Evolutionary conservation across 495 filamentous ascomycete genomes (phyloP).

Genomic region (Echria macrotheca): DNA sequence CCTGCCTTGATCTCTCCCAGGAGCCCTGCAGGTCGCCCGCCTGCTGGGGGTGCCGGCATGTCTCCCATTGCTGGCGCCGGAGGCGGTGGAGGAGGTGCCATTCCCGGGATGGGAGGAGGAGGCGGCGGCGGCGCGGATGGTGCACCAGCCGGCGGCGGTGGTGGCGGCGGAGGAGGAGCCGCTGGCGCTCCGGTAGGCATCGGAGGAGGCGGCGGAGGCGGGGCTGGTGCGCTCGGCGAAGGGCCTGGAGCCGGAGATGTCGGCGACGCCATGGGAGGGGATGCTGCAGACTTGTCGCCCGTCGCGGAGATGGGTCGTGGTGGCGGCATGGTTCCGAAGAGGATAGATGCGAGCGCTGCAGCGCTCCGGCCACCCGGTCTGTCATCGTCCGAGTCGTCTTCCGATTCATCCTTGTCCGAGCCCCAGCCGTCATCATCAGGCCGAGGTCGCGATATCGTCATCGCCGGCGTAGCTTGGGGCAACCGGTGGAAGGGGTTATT

Average conservation of each 20-base stretch:
- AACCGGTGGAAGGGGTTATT: slow-evolving; percentile 97
- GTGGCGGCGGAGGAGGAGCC: slow-evolving; percentile 36
- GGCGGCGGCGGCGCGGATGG: slow-evolving; percentile 41
- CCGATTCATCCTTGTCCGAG: slow-evolving; percentile 71
- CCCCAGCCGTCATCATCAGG: slow-evolving; percentile 80
- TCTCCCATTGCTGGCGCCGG: slow-evolving; percentile 42
- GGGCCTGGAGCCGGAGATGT: slow-evolving; percentile 33
- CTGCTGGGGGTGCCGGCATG: slow-evolving; percentile 31
- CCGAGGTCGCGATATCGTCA: slow-evolving; percentile 35
- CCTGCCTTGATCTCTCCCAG: slow-evolving; percentile 77
- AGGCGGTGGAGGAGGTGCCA: slow-evolving; percentile 52
- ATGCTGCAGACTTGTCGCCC: slow-evolving; percentile 58
- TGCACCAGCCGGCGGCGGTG: slow-evolving; percentile 36
- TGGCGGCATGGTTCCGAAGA: slow-evolving; percentile 96
- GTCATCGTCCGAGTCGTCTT: slow-evolving; percentile 62
- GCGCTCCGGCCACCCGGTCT: slow-evolving; percentile 73
- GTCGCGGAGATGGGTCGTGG: slow-evolving; percentile 81
- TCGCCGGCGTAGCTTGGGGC: slow-evolving; percentile 44
- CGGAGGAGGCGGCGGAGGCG: slow-evolving; percentile 31
- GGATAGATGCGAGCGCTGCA: slow-evolving; percentile 83
- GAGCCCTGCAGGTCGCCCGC: slow-evolving; percentile 54
- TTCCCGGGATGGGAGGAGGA: slow-evolving; percentile 46
- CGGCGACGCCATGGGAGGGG: slow-evolving; percentile 35
- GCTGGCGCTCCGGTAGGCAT: slow-evolving; percentile 31
- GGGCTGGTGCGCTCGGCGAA: slow-evolving; percentile 32